phyloP scores from a whole-genome alignment of 73 alveolate genomes.

The Blepharisma japonicum region DNA sequence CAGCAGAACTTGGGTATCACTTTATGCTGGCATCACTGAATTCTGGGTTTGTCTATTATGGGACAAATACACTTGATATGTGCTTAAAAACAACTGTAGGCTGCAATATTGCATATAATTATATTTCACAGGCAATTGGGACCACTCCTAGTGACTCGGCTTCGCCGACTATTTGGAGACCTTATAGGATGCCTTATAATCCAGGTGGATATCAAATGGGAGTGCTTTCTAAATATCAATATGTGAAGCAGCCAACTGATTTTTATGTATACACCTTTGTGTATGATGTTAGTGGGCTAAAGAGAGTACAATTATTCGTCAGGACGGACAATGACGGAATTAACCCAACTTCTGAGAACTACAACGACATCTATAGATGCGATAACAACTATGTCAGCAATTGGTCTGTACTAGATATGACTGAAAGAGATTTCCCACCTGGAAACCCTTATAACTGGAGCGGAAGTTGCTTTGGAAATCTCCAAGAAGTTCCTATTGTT shows the following conservation, averaged over 20 bases:
- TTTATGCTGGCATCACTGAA: background rate
- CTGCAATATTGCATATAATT: slow-evolving; percentile 13
- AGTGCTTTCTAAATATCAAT: background rate
- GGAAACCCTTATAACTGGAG: slow-evolving; percentile 22
- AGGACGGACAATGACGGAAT: slow-evolving; percentile 14
- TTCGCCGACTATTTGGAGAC: slow-evolving; percentile 20
- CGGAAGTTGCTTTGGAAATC: background rate
- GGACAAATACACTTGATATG: slow-evolving; percentile 16
- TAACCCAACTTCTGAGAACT: slow-evolving; percentile 22
- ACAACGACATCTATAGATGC: slow-evolving; percentile 12
- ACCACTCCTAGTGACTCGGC: background rate
- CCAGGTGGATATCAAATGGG: slow-evolving; percentile 26
- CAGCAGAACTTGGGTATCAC: slow-evolving; percentile 20
- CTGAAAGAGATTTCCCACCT: slow-evolving; percentile 10
- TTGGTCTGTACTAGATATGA: background rate
- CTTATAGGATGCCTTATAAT: slow-evolving; percentile 22
- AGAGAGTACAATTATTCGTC: slow-evolving; percentile 4
- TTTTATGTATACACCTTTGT: slow-evolving; percentile 17
- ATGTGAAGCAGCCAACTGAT: slow-evolving; percentile 17
- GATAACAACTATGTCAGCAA: background rate
- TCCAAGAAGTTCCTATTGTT: background rate
- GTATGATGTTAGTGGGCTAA: slow-evolving; percentile 23
- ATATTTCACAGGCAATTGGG: background rate
- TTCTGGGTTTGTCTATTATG: slow-evolving; percentile 7
- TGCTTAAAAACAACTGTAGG: slow-evolving; percentile 5